A percentile compares a stretch with the other conserved stretches of the same genome.
These are phyloP conservation scores for Saccharomycopsis lassenensis DNA, from an alignment of 805 yeast genomes.

Conservation along the genomic window DNA sequence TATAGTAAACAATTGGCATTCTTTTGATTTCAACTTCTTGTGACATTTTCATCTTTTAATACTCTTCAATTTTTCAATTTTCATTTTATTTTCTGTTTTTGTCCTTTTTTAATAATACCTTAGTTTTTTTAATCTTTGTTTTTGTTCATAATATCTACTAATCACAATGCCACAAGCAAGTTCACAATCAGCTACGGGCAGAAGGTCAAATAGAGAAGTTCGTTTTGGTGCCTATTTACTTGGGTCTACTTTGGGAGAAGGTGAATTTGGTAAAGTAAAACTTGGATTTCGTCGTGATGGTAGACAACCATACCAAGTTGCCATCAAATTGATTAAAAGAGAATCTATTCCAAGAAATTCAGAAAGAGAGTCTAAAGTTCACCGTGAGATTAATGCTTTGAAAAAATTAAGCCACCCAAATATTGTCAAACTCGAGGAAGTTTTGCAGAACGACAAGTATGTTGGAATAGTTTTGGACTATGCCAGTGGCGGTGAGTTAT, in stretches of 20 bases:
- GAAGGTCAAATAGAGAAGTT: slow-evolving; percentile 46
- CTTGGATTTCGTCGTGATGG: slow-evolving; percentile 91
- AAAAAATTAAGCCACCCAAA: slow-evolving; percentile 85
- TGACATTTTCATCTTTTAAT: too few species aligned
- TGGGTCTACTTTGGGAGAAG: slow-evolving; percentile 94
- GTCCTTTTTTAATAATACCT: too few species aligned
- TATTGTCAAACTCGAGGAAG: slow-evolving; percentile 84
- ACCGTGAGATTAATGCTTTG: slow-evolving; percentile 86
- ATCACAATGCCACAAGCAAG: slow-evolving; percentile 1
- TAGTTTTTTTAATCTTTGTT: too few species aligned
- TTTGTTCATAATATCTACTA: too few species aligned
- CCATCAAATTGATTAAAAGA: slow-evolving; percentile 83
- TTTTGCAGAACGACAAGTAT: slow-evolving; percentile 85
- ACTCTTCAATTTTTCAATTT: too few species aligned
- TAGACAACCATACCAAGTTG: slow-evolving; percentile 71
- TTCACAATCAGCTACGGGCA: slow-evolving; percentile 11
- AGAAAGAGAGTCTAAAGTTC: slow-evolving; percentile 79
- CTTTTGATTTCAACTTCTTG: too few species aligned
- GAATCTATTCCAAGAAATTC: slow-evolving; percentile 82
- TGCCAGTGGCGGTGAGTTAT: slow-evolving; percentile 95
- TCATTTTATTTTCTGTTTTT: too few species aligned
- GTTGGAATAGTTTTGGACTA: slow-evolving; percentile 94
- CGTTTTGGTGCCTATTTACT: slow-evolving; percentile 84
- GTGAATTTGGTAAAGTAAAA: slow-evolving; percentile 96
- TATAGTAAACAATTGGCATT: too few species aligned